Evolutionary conservation across 1,139 yeast species (phyloP).

Genomic region (Petasospora rhodanensis): DNA sequence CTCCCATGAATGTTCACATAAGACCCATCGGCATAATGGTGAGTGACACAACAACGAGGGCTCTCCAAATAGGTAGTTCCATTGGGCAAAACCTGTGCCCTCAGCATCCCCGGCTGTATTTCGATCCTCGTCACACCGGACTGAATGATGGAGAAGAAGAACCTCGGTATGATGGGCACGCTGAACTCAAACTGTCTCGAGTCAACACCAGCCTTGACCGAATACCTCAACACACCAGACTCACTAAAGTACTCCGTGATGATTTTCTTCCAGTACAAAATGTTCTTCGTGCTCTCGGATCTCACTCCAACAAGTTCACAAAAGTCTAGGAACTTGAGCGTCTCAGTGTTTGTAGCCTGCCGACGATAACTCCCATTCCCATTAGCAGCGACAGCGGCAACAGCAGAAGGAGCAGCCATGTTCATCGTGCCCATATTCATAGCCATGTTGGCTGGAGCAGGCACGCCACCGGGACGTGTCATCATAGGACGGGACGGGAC

Average conservation of each 20-base stretch:
- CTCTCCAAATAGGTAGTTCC: constrained; percentile 63
- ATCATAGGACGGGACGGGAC: too few species aligned
- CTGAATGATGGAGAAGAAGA: constrained; percentile 49
- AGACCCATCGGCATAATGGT: constrained; percentile 65
- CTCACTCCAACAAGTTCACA: constrained; percentile 36
- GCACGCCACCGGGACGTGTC: too few species aligned
- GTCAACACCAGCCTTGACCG: constrained; percentile 40
- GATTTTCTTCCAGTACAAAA: constrained; percentile 44
- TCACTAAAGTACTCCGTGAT: constrained; percentile 47
- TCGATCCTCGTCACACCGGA: constrained; percentile 55
- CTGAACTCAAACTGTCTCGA: constrained; percentile 61
- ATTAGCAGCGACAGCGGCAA: too few species aligned
- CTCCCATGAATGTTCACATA: constrained; percentile 33
- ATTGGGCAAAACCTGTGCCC: constrained; percentile 61
- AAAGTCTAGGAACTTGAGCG: constrained; percentile 33
- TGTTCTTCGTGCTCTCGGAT: constrained; percentile 34
- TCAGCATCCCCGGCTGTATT: constrained; percentile 56
- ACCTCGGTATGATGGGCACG: constrained; percentile 61
- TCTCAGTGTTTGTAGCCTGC: constrained; percentile 30
- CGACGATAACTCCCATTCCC: constrained; percentile 19
- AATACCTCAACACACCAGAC: constrained; percentile 40
- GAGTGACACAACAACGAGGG: constrained; percentile 50
- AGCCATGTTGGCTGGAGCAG: too few species aligned
- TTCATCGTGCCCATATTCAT: too few species aligned
- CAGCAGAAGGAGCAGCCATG: too few species aligned